phyloP scores from a whole-genome alignment of 2,329 filamentous ascomycete genomes.

The Chaetothyriales sp. region DNA sequence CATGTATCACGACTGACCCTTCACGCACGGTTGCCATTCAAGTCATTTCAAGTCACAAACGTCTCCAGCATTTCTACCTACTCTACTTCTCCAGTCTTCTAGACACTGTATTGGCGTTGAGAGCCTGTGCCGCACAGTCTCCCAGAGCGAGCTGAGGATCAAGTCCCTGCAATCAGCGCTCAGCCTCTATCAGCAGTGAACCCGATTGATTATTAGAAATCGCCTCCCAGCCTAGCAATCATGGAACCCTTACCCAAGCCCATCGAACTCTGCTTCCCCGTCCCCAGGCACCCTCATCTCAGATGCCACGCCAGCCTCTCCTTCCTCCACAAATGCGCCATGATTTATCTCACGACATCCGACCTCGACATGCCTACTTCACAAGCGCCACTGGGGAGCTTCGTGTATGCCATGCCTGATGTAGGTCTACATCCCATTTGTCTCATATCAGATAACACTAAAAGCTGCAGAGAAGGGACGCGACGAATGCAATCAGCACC shows the following conservation, averaged over 20 bases:
- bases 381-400: slow-evolving; percentile 58
- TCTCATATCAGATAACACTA: slow-evolving; percentile 1
- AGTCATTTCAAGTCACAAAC: too few relatives aligned
- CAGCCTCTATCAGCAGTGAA: too few relatives aligned
- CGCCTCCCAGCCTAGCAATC: not conserved
- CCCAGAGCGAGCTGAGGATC: too few relatives aligned
- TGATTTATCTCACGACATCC: slow-evolving; percentile 46
- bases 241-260: slow-evolving; percentile 27
- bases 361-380: slow-evolving; percentile 30
- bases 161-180: too few relatives aligned
- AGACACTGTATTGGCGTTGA: too few relatives aligned
- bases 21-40: too few relatives aligned
- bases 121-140: too few relatives aligned
- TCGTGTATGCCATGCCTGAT: slow-evolving; percentile 87
- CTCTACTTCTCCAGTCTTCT: too few relatives aligned
- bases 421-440: slow-evolving; percentile 37
- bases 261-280: slow-evolving; percentile 42
- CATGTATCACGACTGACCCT: too few relatives aligned
- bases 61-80: too few relatives aligned
- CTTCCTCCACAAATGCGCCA: slow-evolving; percentile 36
- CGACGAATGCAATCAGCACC: slow-evolving; percentile 47
- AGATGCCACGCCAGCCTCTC: slow-evolving; percentile 47
- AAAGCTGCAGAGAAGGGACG: slow-evolving; percentile 27
- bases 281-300: slow-evolving; percentile 44
- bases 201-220: too few relatives aligned